Evolutionary conservation across 169 alveolate species (phyloP).

Genomic region (Plasmodium knowlesi): DNA sequence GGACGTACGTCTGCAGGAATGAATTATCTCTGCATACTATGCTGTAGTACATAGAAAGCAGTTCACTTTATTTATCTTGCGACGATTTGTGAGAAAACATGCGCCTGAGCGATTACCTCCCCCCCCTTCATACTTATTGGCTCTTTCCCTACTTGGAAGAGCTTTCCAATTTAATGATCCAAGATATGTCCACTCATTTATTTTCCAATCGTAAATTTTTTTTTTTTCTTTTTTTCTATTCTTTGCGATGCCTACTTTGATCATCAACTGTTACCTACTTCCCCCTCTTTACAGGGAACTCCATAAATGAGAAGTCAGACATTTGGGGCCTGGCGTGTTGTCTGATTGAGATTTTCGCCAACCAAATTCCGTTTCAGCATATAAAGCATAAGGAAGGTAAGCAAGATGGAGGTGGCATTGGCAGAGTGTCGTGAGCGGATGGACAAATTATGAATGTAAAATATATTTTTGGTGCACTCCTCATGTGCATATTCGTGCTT

Average conservation of each 20-base stretch:
- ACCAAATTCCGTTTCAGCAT: constrained; percentile 86
- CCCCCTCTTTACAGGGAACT: constrained; percentile 1
- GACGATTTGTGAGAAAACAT: neutral
- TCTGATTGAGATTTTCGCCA: constrained; percentile 86
- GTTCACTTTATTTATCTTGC: neutral
- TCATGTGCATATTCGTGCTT: neutral
- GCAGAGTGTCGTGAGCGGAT: neutral
- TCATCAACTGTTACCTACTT: neutral
- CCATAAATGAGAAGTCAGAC: constrained; percentile 85
- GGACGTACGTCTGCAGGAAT: neutral
- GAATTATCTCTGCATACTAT: neutral
- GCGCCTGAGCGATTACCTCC: too few species aligned
- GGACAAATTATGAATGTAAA: neutral
- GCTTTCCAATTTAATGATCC: neutral
- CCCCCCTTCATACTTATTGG: too few species aligned
- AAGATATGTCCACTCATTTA: neutral
- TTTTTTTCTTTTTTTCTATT: neutral
- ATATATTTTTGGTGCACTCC: neutral
- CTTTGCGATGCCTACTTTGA: neutral
- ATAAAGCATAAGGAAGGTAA: constrained; percentile 80
- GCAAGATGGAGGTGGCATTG: neutral
- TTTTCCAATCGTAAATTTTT: neutral
- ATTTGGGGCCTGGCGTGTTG: constrained; percentile 89
- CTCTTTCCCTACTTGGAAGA: neutral
- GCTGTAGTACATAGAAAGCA: neutral